Evolutionary conservation across 768 basidiomycete genomes (phyloP).

Genomic region (Termitomyces sp.): DNA sequence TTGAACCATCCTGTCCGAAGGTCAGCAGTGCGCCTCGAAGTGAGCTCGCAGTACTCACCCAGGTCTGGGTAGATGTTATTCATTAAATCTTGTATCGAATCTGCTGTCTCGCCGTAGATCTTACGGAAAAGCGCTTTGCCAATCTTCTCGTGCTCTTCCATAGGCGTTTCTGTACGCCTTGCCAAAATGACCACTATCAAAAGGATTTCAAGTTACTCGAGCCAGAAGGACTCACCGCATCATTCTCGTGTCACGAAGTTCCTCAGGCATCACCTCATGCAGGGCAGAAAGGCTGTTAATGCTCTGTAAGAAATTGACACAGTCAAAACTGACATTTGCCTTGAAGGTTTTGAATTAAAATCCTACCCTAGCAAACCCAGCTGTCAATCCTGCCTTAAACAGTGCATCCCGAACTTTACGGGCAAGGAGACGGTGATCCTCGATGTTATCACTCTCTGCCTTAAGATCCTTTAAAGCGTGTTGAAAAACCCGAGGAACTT

Average conservation of each 20-base stretch:
- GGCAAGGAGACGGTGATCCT: slow-evolving; percentile 39
- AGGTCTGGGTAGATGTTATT: slow-evolving; percentile 55
- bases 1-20: slow-evolving; percentile 44
- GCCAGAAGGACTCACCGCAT: slow-evolving; percentile 29
- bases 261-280: slow-evolving; percentile 45
- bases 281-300: slow-evolving; percentile 54
- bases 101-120: slow-evolving; percentile 56
- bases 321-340: neutral
- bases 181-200: neutral
- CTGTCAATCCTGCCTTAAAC: slow-evolving; percentile 54
- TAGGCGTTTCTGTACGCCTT: neutral
- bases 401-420: slow-evolving; percentile 56
- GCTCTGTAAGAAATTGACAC: slow-evolving; percentile 25
- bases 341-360: neutral
- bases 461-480: slow-evolving; percentile 42
- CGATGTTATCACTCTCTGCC: slow-evolving; percentile 17
- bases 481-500: slow-evolving; percentile 48
- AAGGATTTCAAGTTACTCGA: neutral
- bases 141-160: slow-evolving; percentile 34
- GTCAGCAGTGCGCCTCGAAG: neutral
- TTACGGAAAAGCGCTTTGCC: slow-evolving; percentile 42
- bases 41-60: slow-evolving; percentile 30
- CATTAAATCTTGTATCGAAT: slow-evolving; percentile 41
- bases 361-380: slow-evolving; percentile 53
- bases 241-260: slow-evolving; percentile 40